phyloP scores from a whole-genome alignment of 129 eudicot species.

The Tagetes patula region DNA sequence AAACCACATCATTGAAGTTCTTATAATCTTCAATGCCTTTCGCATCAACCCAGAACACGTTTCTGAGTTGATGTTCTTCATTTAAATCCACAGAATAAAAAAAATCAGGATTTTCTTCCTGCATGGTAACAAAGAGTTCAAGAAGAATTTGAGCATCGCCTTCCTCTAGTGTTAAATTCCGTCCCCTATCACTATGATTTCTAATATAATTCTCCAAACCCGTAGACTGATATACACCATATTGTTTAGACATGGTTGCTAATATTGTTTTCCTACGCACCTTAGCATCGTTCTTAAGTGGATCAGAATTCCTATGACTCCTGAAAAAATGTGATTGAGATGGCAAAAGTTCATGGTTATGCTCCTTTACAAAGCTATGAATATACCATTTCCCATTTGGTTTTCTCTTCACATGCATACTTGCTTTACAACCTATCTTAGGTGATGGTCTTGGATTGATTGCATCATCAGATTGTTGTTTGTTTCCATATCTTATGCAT shows the following conservation, averaged over 20 bases:
- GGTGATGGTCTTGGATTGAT: constrained; percentile 94
- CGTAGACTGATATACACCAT: constrained; percentile 56
- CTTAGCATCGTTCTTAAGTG: constrained; percentile 64
- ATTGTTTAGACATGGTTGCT: constrained; percentile 52
- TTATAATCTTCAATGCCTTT: constrained; percentile 77
- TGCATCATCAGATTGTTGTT: constrained; percentile 96
- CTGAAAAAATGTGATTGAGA: constrained; percentile 84
- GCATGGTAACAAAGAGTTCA: constrained; percentile 73
- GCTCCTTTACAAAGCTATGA: constrained; percentile 81
- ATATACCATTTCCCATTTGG: constrained; percentile 76
- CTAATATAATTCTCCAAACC: constrained; percentile 54
- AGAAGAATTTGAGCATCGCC: constrained; percentile 75
- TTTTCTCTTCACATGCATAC: constrained; percentile 86
- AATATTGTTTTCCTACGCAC: constrained; percentile 53
- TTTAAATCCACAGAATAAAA: constrained; percentile 81
- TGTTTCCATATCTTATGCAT: constrained; percentile 88
- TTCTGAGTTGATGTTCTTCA: constrained; percentile 85
- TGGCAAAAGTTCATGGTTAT: constrained; percentile 88
- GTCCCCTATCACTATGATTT: constrained; percentile 78
- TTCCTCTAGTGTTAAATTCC: constrained; percentile 63
- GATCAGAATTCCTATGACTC: constrained; percentile 70
- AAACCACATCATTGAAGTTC: constrained; percentile 72
- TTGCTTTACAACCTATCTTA: constrained; percentile 94
- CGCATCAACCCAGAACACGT: constrained; percentile 87
- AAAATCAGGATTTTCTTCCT: constrained; percentile 79